Evolutionary conservation across 2,329 filamentous ascomycete genomes (phyloP), one percentile per base, ranked within the genome.

Genomic region (Scedosporium dehoogii): DNA sequence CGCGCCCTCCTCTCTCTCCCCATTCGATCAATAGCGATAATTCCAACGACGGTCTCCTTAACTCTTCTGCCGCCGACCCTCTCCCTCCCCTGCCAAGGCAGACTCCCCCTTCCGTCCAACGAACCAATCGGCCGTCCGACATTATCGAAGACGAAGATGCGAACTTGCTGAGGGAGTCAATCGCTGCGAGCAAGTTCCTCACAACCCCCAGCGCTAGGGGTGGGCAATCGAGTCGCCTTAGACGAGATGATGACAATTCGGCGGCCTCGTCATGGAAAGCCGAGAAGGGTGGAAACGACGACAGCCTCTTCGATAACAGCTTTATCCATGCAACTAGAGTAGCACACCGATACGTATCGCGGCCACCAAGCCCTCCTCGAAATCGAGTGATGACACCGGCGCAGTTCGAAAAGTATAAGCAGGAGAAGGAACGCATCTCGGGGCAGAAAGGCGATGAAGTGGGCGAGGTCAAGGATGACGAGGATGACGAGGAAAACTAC

Each of bases 361-460:
- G 68, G 60, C 73, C 70, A 58, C 69, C 71, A 6, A 78, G 71
- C 61, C 73, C 77, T 1, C 74, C 81, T 7, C 78, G 79, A 21
- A 88, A 84, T 71, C 94, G 94, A 73, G 88, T 94, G 65, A 96
- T 96, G 90, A 96, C 92, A 1, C 89, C 89, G 1, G 90, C 87
- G 10, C 86, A 96, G 71, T 96, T 96, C 67, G 91, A 96, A 71
- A 83, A 83, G 66, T 93, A 92, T 69, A 84, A 86, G 65, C 82
- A 87, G 69, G 88, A 94, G 70, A 87, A 90, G 69, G 86, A 87
- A 66, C 80, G 85, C n/a, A 79, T 82, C 62, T 70, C 71, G 41
- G 78, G 73, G 29, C 78, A 76, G 68, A 79, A 74, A 68, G 75
- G 63, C 66, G 33, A 56, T 16, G 76, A 77, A 23, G 64, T 71